Evolutionary conservation across 345 rosid species (phyloP).

Genomic region (Melaleuca alternifolia): DNA sequence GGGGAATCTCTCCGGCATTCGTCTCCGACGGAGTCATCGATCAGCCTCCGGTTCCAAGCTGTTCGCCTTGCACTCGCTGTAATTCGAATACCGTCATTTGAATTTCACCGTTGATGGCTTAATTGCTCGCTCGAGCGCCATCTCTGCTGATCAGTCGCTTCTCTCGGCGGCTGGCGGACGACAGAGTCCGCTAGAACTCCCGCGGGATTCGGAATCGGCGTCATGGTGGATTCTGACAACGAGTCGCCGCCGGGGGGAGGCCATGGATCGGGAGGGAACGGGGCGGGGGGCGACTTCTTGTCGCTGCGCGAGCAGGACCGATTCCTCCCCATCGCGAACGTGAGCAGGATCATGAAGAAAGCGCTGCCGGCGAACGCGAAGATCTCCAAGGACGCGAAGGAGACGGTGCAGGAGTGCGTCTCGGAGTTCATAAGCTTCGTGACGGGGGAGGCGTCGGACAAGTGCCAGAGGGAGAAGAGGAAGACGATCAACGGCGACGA

Average conservation of each 20-base stretch:
- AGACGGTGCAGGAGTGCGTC: conserved; percentile 74
- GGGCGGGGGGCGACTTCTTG: conserved; percentile 12
- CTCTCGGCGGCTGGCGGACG: background rate
- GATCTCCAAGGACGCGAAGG: conserved; percentile 71
- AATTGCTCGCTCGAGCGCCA: background rate
- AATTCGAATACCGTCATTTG: background rate
- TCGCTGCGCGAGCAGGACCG: conserved; percentile 60
- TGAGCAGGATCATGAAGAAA: conserved; percentile 73
- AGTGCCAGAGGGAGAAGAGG: conserved; percentile 74
- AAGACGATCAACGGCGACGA: conserved; percentile 73
- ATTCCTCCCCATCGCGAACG: conserved; percentile 69
- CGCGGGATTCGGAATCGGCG: background rate
- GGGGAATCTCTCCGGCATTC: background rate
- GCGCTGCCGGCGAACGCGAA: conserved; percentile 69
- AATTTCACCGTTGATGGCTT: background rate
- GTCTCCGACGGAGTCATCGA: background rate
- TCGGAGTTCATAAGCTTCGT: conserved; percentile 75
- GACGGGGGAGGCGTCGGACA: conserved; percentile 73
- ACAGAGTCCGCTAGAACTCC: background rate
- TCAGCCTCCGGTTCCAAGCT: background rate
- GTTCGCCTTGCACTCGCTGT: background rate
- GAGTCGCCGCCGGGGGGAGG: conserved; percentile 42
- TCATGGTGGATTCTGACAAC: conserved; percentile 60
- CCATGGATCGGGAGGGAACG: conserved; percentile 19
- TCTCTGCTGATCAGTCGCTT: background rate